A percentile compares a stretch with the other conserved stretches of the same genome.
Evolutionary conservation across 2,329 filamentous ascomycete species (phyloP).

Genomic region (Juglanconis sp.): DNA sequence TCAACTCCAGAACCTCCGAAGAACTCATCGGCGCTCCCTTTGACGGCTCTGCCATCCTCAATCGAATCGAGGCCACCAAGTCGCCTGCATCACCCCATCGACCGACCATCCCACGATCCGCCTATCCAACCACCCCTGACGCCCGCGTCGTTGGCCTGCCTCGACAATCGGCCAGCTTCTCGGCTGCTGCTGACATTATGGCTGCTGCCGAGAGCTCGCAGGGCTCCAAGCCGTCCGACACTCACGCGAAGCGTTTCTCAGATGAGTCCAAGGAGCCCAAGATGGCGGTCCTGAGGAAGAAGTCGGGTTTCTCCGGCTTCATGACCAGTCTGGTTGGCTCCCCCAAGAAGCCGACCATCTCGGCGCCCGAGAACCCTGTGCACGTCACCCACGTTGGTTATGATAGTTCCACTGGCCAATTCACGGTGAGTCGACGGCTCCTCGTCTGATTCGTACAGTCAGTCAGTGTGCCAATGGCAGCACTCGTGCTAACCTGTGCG

Average conservation of each 20-base stretch:
- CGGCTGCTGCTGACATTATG: conserved; percentile 48
- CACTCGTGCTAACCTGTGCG: conserved; percentile 19
- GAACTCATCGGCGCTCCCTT: conserved; percentile 64
- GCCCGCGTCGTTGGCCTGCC: conserved; percentile 46
- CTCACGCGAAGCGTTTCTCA: conserved; percentile 68
- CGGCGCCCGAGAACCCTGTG: conserved; percentile 95
- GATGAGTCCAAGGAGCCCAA: conserved; percentile 70
- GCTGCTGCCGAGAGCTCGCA: conserved; percentile 44
- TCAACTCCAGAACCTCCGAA: conserved; percentile 48
- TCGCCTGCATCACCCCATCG: conserved; percentile 26
- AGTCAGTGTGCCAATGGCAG: conserved; percentile 5
- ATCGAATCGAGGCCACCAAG: conserved; percentile 55
- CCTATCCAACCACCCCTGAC: conserved; percentile 53
- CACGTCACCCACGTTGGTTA: conserved; percentile 98
- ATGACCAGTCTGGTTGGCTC: conserved; percentile 81
- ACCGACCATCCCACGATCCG: conserved; percentile 26
- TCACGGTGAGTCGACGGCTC: conserved; percentile 66
- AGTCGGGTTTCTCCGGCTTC: conserved; percentile 83
- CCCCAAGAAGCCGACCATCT: conserved; percentile 88
- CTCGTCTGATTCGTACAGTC: conserved; percentile 16
- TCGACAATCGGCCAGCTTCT: conserved; percentile 65
- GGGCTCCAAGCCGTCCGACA: conserved; percentile 40
- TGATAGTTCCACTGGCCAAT: conserved; percentile 93
- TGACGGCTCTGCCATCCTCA: conserved; percentile 60
- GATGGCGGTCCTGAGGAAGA: conserved; percentile 67